These are phyloP conservation scores for Boletellus emodensis DNA, from an alignment of 768 basidiomycete genomes.

Conservation along the genomic window DNA sequence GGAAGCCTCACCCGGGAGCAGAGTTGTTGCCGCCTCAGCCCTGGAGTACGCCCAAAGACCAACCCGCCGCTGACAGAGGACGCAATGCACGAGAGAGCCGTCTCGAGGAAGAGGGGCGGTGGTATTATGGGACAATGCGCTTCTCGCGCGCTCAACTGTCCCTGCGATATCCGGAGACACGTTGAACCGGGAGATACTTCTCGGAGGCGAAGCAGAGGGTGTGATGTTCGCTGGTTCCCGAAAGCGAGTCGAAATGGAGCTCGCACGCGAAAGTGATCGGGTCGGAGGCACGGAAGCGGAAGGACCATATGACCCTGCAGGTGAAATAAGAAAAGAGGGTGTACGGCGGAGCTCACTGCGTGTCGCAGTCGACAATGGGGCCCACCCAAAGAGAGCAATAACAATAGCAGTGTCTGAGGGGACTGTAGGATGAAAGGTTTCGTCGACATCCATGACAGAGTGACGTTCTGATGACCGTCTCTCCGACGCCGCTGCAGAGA, in stretches of 20 bases:
- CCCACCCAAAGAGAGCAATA: slow-evolving; percentile 49
- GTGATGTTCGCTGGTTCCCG: slow-evolving; percentile 17
- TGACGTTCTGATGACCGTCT: slow-evolving; percentile 25
- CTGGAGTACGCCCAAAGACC: slow-evolving; percentile 71
- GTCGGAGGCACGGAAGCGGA: slow-evolving; percentile 29
- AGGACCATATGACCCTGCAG: slow-evolving; percentile 25
- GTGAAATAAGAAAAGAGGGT: slow-evolving; percentile 20
- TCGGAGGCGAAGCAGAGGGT: slow-evolving; percentile 19
- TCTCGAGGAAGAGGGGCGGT: slow-evolving; percentile 30
- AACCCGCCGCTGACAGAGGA: slow-evolving; percentile 71
- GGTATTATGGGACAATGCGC: neutral
- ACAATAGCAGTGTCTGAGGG: slow-evolving; percentile 40
- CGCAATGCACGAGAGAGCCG: slow-evolving; percentile 56
- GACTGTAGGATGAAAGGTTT: slow-evolving; percentile 10
- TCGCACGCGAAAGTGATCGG: slow-evolving; percentile 32
- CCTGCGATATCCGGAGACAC: slow-evolving; percentile 13
- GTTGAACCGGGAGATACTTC: slow-evolving; percentile 17
- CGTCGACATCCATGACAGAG: slow-evolving; percentile 10
- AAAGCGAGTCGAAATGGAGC: slow-evolving; percentile 27
- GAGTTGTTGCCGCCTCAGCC: slow-evolving; percentile 7
- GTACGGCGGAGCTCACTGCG: slow-evolving; percentile 8
- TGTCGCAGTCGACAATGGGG: slow-evolving; percentile 30
- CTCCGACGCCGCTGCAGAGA: slow-evolving; percentile 34
- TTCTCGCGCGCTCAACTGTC: slow-evolving; percentile 7
- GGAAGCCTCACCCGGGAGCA: slow-evolving; percentile 10